Base-by-base conservation (phyloP, 2,329 filamentous ascomycete genomes). In the Aureobasidium melanogenum region DNA sequence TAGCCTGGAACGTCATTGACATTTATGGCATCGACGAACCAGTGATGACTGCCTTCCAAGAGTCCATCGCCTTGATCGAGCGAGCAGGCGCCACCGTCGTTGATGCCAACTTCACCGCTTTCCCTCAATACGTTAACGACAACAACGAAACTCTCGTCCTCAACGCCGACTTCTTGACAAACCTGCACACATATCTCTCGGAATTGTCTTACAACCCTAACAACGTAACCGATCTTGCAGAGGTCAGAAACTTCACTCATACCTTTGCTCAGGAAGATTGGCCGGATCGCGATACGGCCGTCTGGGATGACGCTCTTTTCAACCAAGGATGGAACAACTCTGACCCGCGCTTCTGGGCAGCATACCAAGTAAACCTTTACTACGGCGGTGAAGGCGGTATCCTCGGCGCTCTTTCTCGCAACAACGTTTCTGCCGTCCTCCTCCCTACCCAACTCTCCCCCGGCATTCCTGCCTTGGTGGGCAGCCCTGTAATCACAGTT, bases 371-470 rank as follows among this genome's bases (percentile, higher is more conserved):
- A 26, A 77, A 79, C 43, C 72, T 81, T 2, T 79, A 78, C 65
- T 76, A 81, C 39, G 86, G 82, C 9, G 83, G 81, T 1, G 75
- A 80, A 48, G 82, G 83, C 9, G 86, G 86, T 0, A 72, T 89
- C 2, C 75, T 84, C 0, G 86, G 85, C 0, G 82, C 85, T 0
- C 71, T 89, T 0, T 67, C 76, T 6, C 79, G 79, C 2, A 74
- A 84, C 64, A 77, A 79, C 4, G 77, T 88, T 0, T 83, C 86
- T 65, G 86, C 85, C 1, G 72, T 88, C 5, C 77, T 88, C 0
- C 64, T 88, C 5, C 86, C 86, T 0, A 83, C 84, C 0, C 65
- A 72, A 14, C 72, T 78, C 24, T 75, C 80, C 0, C 72, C 77
- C 0, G 70, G 73, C 1, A 75, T 83, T 5, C 78, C 82, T 1